Conservation (phyloP, 2,329 filamentous ascomycete genomes). For the Leptographium flavum region DNA sequence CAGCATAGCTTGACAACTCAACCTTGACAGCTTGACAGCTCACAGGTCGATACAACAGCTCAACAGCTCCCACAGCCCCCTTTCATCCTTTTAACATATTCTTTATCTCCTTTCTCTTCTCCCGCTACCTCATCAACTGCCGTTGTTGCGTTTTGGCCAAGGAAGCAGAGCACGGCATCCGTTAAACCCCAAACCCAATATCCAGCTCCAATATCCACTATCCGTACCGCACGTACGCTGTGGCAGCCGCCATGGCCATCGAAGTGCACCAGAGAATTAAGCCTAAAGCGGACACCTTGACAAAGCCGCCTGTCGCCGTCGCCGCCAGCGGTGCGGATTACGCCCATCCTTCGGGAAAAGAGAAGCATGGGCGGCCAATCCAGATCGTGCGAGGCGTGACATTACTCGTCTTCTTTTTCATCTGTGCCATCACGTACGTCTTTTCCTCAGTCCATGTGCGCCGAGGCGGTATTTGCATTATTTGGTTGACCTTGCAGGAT, state of each 20-base stretch:
- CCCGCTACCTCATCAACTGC: too few species aligned
- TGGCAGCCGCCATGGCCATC: conserved; percentile 16
- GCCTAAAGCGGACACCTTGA: conserved; percentile 7
- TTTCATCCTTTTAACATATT: background rate
- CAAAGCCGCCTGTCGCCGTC: conserved; percentile 12
- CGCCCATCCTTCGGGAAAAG: conserved; percentile 39
- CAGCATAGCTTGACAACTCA: too few species aligned
- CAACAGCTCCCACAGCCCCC: background rate
- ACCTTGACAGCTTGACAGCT: too few species aligned
- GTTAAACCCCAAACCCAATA: background rate
- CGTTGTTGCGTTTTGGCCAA: too few species aligned
- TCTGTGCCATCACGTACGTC: conserved; percentile 33
- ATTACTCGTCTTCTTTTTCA: conserved; percentile 36
- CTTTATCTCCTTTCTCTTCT: background rate
- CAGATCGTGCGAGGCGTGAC: conserved; percentile 38
- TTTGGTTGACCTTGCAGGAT: conserved; percentile 28
- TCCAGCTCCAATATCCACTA: background rate
- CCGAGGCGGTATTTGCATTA: background rate
- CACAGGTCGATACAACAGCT: background rate
- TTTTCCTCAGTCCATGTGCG: background rate
- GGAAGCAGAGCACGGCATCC: too few species aligned
- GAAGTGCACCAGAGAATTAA: conserved; percentile 22
- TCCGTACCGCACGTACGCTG: background rate
- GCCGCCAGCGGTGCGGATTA: conserved; percentile 6
- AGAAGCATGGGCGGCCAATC: conserved; percentile 33